Base-by-base conservation (phyloP, 305 asterid genomes). In the Fraxinus greggii region DNA sequence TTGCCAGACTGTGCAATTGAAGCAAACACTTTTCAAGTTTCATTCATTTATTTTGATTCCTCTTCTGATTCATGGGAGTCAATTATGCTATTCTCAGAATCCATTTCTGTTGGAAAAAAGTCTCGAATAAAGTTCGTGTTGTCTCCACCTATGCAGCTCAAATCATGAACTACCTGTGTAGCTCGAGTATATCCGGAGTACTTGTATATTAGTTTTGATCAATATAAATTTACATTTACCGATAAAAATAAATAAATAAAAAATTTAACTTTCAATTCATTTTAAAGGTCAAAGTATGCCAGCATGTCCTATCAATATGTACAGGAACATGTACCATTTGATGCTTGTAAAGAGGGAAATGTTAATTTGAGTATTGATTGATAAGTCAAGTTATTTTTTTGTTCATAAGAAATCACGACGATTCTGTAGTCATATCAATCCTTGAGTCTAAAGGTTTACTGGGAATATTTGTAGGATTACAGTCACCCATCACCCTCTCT, bases 151-250 rank as follows among this genome's bases (percentile, higher is more conserved):
- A 84, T 85, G 87, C 88, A 87, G 72, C 74, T 87, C 23, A 87
- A 77, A 82, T 83, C 77, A 23, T 81, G 80, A 13, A 85, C 83
- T 12, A 87, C 90, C 90, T 87, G 86, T 82, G 82, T 13, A 19
- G 0, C 23, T 6, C 48, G 15, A 2, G 1, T 1, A 40, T 40
- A 4, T 9, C 15, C 45, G 3, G 51, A 40, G 51, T 40, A 40
- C 51, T 40, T 40, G 51, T 40, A 40, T 9, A 9, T 40, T 10
- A 40, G 15, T 9, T 10, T 40, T 40, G 51, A 40, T 40, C 51
- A 40, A 40, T 40, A 9, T 9, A 40, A 40, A 40, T 40, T 40
- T 40, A 40, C 48, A 38, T 38, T 38, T 38, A 38, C 0, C 10
- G 2, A 33, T 10, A 2, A 21, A 51, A 0, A 35, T 7, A 5